phyloP scores from a whole-genome alignment of 495 filamentous ascomycete species.

The Hypoxylon lienhwacheense region DNA sequence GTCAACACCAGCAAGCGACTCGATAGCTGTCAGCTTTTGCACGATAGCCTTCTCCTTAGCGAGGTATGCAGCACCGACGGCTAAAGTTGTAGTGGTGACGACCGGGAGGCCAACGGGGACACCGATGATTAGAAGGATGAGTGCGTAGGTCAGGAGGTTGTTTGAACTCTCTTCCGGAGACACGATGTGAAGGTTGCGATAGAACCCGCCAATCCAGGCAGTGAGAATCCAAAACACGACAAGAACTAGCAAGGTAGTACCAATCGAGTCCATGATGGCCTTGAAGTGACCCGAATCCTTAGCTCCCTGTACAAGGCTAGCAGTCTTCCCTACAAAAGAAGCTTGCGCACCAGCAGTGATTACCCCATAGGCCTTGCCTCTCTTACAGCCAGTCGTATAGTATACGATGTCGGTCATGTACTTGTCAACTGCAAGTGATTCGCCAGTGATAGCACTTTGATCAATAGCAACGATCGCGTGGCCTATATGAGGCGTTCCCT shows the following conservation, averaged over 20 bases:
- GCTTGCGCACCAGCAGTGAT: slow-evolving; percentile 78
- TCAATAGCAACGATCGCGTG: slow-evolving; percentile 81
- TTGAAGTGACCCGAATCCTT: slow-evolving; percentile 80
- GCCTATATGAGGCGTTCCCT: slow-evolving; percentile 62
- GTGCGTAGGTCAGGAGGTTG: slow-evolving; percentile 76
- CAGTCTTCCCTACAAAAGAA: slow-evolving; percentile 84
- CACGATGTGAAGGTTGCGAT: slow-evolving; percentile 73
- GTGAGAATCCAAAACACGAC: slow-evolving; percentile 76
- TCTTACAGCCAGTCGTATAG: slow-evolving; percentile 82
- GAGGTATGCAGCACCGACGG: slow-evolving; percentile 89
- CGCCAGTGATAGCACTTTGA: slow-evolving; percentile 87
- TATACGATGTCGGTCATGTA: slow-evolving; percentile 74
- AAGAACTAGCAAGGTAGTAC: slow-evolving; percentile 75
- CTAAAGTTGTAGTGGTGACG: slow-evolving; percentile 94
- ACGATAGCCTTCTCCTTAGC: slow-evolving; percentile 95
- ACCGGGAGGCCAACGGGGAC: slow-evolving; percentile 94
- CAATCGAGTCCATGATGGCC: slow-evolving; percentile 78
- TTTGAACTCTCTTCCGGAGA: slow-evolving; percentile 41
- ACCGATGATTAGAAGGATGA: slow-evolving; percentile 84
- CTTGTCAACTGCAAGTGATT: slow-evolving; percentile 88
- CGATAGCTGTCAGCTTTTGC: slow-evolving; percentile 92
- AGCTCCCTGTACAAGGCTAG: slow-evolving; percentile 74
- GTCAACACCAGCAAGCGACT: slow-evolving; percentile 93
- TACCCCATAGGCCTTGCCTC: slow-evolving; percentile 76
- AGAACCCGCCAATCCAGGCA: slow-evolving; percentile 82